Base-by-base conservation (phyloP, 768 basidiomycete species). In the Boletus vermiculosoides region DNA sequence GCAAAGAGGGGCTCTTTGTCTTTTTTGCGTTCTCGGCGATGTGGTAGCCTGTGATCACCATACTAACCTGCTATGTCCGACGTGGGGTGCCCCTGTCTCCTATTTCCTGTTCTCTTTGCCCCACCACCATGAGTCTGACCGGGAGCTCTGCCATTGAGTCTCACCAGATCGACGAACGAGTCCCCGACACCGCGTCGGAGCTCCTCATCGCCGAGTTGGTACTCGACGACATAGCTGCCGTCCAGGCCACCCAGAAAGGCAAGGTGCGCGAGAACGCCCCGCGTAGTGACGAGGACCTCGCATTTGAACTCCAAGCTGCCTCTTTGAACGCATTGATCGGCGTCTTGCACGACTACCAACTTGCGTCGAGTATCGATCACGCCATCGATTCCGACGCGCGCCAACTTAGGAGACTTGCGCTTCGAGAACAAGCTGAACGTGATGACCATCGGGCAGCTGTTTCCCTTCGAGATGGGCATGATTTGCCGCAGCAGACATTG, bases 401-500 rank as follows among this genome's bases (percentile, higher is more conserved):
- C 5, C 63, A 74, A 12, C 58, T 83, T 0, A 45, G 66, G 16
- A 72, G 71, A 0, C 48, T 74, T 8, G 54, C 50, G 1, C 58
- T 71, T 2, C 60, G 74, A 12, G 77, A 83, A 52, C 67, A 64
- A 30, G 75, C 70, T 7, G 76, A 77, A 7, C 57, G 55, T 0
- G 77, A 80, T 31, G 80, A 84, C 60, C 76, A 74, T 34, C 61
- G 54, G 4, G 76, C 75, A 23, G 79, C 81, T 4, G 44, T 75
- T 37, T 73, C 78, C 6, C 62, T 79, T 6, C 49, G 69, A 45
- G 58, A 65, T 4, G 78, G 75, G 1, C 55, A 41, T 8, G 55
- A 56, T 25, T 40, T 66, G 5, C 68, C 65, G 6, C 7, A 3
- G 5, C 68, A 56, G 44, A 70, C 70, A 1, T 3, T 18, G 13